A percentile compares a stretch with the other conserved stretches of the same genome.
Conservation (phyloP, 495 filamentous ascomycete species). For the Daldinia bambusicola region DNA sequence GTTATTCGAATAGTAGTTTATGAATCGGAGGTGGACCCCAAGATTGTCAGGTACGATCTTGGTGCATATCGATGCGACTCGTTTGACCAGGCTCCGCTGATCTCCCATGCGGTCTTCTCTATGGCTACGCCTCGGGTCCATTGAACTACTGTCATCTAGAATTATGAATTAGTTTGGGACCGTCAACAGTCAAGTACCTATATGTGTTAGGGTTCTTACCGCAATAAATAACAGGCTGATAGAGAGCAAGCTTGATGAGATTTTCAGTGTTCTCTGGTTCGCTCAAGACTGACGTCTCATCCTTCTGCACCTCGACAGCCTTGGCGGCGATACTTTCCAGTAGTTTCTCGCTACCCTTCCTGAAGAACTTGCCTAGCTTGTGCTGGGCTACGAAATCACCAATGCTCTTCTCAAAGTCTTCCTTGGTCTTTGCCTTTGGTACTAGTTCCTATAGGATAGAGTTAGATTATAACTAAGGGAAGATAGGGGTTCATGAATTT, state of each 20-base stretch:
- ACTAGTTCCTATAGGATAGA: constrained; percentile 8
- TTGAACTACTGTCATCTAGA: constrained; percentile 36
- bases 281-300: constrained; percentile 12
- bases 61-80: constrained; percentile 33
- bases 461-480: constrained; percentile 5
- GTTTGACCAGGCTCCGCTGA: constrained; percentile 27
- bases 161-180: constrained; percentile 7
- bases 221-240: constrained; percentile 39
- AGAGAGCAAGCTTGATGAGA: constrained; percentile 34
- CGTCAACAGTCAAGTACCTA: not conserved
- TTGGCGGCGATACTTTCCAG: constrained; percentile 29
- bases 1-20: constrained; percentile 15
- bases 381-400: constrained; percentile 23
- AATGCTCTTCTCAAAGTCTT: constrained; percentile 36
- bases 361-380: constrained; percentile 34
- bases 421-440: constrained; percentile 22
- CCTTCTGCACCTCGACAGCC: constrained; percentile 31
- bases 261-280: constrained; percentile 26
- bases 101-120: constrained; percentile 33
- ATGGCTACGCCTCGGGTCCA: constrained; percentile 15
- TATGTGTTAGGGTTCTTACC: constrained; percentile 12
- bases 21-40: constrained; percentile 37
- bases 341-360: constrained; percentile 11
- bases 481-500: not conserved
- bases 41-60: constrained; percentile 37